Percentiles rank a stretch among this genome's conserved stretches.
Conservation (phyloP, 805 yeast species). For the Saccharomycopsis javanensis region DNA sequence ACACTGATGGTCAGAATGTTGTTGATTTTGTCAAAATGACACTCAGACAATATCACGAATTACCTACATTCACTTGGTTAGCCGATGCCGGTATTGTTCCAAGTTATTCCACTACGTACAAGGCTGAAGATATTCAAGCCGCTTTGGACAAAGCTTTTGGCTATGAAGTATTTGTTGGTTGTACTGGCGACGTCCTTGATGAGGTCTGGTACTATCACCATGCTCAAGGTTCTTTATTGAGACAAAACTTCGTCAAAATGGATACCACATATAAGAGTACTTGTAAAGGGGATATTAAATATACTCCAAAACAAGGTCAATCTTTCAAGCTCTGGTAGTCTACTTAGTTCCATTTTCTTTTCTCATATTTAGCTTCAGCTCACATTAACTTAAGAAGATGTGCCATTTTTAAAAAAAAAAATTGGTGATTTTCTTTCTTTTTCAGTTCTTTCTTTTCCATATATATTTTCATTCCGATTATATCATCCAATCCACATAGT, state of each 20-base stretch:
- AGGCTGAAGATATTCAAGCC: conserved; percentile 42
- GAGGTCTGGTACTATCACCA: conserved; percentile 72
- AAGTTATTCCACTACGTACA: conserved; percentile 43
- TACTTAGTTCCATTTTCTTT: background rate
- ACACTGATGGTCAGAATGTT: conserved; percentile 35
- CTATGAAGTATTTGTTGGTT: conserved; percentile 48
- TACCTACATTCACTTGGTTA: conserved; percentile 64
- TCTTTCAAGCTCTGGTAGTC: conserved; percentile 18
- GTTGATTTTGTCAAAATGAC: conserved; percentile 62
- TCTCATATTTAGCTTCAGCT: too few relatives aligned
- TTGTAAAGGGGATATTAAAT: conserved; percentile 50
- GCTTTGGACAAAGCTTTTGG: conserved; percentile 46
- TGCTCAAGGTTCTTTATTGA: conserved; percentile 60
- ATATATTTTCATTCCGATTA: background rate
- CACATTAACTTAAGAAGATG: too few relatives aligned
- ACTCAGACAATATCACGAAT: conserved; percentile 43
- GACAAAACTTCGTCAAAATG: conserved; percentile 55
- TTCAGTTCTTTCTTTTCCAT: background rate
- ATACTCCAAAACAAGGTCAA: conserved; percentile 17
- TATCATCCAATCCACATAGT: background rate
- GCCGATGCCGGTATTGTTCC: conserved; percentile 66
- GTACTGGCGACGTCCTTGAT: conserved; percentile 41
- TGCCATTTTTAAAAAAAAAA: too few relatives aligned
- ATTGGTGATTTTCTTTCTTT: background rate
- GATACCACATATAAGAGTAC: conserved; percentile 46